Base-by-base conservation (phyloP, 371 early-diverging fungal species). In the Ordospora colligata region DNA sequence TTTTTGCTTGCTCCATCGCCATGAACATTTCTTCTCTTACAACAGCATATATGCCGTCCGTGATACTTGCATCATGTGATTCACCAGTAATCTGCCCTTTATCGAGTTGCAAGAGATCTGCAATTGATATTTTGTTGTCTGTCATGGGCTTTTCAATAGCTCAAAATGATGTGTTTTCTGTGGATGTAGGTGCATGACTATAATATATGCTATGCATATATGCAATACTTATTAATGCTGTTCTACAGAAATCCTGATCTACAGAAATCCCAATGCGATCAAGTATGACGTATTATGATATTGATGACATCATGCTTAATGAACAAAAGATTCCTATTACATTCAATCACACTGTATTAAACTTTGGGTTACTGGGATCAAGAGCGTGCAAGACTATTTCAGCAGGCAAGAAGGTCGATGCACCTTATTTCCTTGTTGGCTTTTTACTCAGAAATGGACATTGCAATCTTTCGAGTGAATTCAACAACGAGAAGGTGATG, bases 361-460 rank as follows among this genome's bases (percentile, higher is more conserved):
- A 51, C 50, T 69, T 75, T 27, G 71, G 76, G 27, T 69, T 69
- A 58, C 50, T 63, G 32, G 32, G 54, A 5, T 5, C 6, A 8
- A 23, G 44, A 2, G 11, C 19, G 12, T 7, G 11, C 22, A 19
- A 32, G 22, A 27, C 49, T 12, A 54, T 75, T 58, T 22, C 62
- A 8, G 51, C 10, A 51, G 42, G 42, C 22, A 44, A 51, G 11
- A 51, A 40, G 42, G 63, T 70, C 1, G 74, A 73, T 4, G 43
- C 69, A 11, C 78, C 74, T 11, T 47, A 69, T 3, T 78, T 74
- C 47, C 42, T 73, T 9, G 46, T 67, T 9, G 17, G 37, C 43
- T 78, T 78, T 71, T 50, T 78, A 5, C 40, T 78, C 27, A 54
- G 70, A 45, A 74, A 78, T 22, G 74, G 66, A 14, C 74, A 74